Percentiles rank a stretch among this genome's conserved stretches.
Evolutionary conservation across 1,139 yeast genomes (phyloP).

Genomic region (Yamadazyma diddensiae): DNA sequence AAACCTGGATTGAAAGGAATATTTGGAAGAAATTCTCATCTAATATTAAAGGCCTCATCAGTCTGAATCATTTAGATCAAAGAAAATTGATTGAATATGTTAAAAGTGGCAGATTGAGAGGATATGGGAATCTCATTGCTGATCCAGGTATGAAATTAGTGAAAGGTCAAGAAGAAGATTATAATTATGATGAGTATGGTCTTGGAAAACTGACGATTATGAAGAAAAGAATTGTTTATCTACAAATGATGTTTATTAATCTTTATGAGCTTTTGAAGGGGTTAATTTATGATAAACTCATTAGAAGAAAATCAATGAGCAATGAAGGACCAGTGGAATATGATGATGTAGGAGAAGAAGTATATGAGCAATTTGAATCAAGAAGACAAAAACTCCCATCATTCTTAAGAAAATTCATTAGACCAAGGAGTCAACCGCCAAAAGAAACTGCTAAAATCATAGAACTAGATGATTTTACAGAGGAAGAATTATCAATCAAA

Average conservation of each 20-base stretch:
- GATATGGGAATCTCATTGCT: constrained; percentile 33
- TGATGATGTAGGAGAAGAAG: constrained; percentile 15
- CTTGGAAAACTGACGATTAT: constrained; percentile 18
- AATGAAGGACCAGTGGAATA: constrained; percentile 2
- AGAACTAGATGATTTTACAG: constrained; percentile 22
- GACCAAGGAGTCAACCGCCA: constrained; percentile 11
- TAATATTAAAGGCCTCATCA: constrained; percentile 6
- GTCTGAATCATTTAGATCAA: neutral
- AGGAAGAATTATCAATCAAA: constrained; percentile 19
- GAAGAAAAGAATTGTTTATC: constrained; percentile 19
- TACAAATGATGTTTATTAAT: constrained; percentile 18
- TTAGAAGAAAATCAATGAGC: constrained; percentile 1
- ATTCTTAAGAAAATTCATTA: constrained; percentile 23
- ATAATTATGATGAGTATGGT: constrained; percentile 11
- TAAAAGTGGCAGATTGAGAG: constrained; percentile 18
- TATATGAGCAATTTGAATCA: constrained; percentile 20
- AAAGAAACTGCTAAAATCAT: constrained; percentile 9
- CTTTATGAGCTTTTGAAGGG: constrained; percentile 26
- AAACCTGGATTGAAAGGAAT: constrained; percentile 59
- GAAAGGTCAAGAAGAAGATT: constrained; percentile 14
- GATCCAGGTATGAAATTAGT: constrained; percentile 29
- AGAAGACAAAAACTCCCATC: constrained; percentile 23
- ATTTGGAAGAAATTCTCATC: constrained; percentile 21
- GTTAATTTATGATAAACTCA: constrained; percentile 14
- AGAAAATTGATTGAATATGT: constrained; percentile 14